Evolutionary conservation across 2,329 filamentous ascomycete genomes (phyloP), one percentile per base, ranked within the genome.

Genomic region (Claviceps paspali): DNA sequence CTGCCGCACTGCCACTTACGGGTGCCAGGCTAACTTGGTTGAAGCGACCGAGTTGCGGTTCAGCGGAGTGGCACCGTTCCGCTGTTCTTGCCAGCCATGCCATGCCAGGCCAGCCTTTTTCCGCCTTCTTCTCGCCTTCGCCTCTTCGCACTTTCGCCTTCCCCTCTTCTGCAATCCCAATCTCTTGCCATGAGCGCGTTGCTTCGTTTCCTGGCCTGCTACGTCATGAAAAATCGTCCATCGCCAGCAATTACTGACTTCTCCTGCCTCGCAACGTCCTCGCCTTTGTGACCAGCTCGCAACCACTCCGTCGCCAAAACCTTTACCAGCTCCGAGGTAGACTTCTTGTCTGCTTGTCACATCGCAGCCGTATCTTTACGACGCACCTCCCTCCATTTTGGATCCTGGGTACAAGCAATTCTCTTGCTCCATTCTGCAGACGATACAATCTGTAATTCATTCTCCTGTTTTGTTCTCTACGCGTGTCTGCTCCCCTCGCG

Each of bases 401-500:
- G 28, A 29, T 29, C n/a, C 10, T 30, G n/a, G 12, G 18, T 19
- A 6, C 10, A 15, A 14, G 10, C 7, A 23, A 22, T 17, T 21
- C 12, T 9, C 22, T 14, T 34, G 24, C 33, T 9, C 12, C 18
- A 5, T 24, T 18, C 10, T 9, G 15, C 24, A 11, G 8, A 11
- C 33, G 33, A n/a, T 6, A 29, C 18, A 17, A 10, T 12, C 5
- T 17, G 11, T 11, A 26, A n/a, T n/a, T n/a, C 37, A 41, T 26
- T 36, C n/a, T 24, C 33, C 12, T 14, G 19, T 10, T 21, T 24
- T 7, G 8, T 33, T n/a, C n/a, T 48, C 45, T 45, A 49, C 51
- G 48, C 44, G 44, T 48, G 52, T 50, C 56, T 49, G 47, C 46
- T 48, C 45, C 44, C 47, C 40, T 37, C 43, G 38, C 39, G 37